Evolutionary conservation across 2,329 filamentous ascomycete species (phyloP).

Genomic region (Nakataea oryzae): DNA sequence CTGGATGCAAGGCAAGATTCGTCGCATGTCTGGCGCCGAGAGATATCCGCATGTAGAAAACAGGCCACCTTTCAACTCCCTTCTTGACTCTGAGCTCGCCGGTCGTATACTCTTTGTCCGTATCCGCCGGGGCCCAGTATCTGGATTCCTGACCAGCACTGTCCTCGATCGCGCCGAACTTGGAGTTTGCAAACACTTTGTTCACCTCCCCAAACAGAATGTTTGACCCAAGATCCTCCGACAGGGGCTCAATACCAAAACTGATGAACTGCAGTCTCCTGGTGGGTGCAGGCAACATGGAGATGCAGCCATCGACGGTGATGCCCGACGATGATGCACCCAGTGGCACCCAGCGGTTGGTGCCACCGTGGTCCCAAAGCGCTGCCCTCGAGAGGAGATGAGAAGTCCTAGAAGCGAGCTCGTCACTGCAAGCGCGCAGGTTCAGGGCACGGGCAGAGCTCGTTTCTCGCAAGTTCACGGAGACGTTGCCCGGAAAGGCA

Average conservation of each 20-base stretch:
- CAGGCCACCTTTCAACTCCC: conserved; percentile 72
- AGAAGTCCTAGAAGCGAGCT: conserved; percentile 16
- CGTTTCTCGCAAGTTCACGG: conserved; percentile 48
- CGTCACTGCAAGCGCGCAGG: not conserved
- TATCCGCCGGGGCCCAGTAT: conserved; percentile 19
- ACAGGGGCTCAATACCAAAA: conserved; percentile 59
- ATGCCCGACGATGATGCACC: conserved; percentile 54
- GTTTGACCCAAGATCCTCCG: conserved; percentile 43
- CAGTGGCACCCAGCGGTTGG: conserved; percentile 56
- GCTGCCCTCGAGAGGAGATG: conserved; percentile 55
- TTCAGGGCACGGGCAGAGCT: conserved; percentile 3
- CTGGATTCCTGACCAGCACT: conserved; percentile 23
- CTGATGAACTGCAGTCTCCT: conserved; percentile 74
- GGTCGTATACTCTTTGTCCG: conserved; percentile 34
- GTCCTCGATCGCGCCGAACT: conserved; percentile 57
- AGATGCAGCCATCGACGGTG: conserved; percentile 61
- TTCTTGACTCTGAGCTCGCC: conserved; percentile 48
- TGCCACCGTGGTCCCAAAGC: conserved; percentile 42
- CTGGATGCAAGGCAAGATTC: conserved; percentile 14
- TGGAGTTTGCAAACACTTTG: conserved; percentile 61
- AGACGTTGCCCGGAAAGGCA: conserved; percentile 49
- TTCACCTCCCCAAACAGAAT: conserved; percentile 73
- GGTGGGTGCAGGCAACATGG: conserved; percentile 56
- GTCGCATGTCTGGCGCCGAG: conserved; percentile 13
- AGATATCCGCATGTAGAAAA: conserved; percentile 71